phyloP scores from a whole-genome alignment of 306 rosid genomes.

The Lathyrus oleraceus region DNA sequence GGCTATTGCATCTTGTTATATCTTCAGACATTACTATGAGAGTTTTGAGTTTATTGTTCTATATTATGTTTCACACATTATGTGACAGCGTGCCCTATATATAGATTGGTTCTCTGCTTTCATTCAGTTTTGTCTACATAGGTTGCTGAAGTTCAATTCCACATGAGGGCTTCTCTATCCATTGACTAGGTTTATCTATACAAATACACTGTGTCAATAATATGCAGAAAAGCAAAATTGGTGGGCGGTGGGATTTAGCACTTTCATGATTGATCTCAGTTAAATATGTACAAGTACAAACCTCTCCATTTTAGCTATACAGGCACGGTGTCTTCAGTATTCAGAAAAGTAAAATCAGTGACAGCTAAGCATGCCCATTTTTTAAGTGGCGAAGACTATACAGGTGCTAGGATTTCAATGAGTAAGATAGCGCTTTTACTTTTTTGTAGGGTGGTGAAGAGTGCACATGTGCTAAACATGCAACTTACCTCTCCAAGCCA shows the following conservation, averaged over 20 bases:
- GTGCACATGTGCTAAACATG: conserved; percentile 7
- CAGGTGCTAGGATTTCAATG: background rate
- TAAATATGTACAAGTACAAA: background rate
- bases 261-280: background rate
- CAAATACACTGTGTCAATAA: background rate
- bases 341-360: conserved; percentile 20
- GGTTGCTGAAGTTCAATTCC: conserved; percentile 14
- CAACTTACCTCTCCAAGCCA: conserved; percentile 8
- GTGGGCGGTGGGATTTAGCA: background rate
- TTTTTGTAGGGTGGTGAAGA: conserved; percentile 17
- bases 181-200: conserved; percentile 2
- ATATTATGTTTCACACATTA: background rate
- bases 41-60: conserved; percentile 24
- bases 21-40: conserved; percentile 9
- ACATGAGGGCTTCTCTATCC: conserved; percentile 1
- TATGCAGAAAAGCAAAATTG: conserved; percentile 17
- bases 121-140: background rate
- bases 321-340: background rate
- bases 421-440: background rate
- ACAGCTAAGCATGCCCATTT: conserved; percentile 1
- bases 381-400: background rate
- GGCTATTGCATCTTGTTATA: background rate
- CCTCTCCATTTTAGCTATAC: background rate
- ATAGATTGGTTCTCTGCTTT: conserved; percentile 5
- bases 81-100: conserved; percentile 19